Percentiles rank a stretch among this genome's conserved stretches.
These are phyloP conservation scores for Phytophthora tubulina DNA, from an alignment of 352 stramenopile species.

Conservation along the genomic window DNA sequence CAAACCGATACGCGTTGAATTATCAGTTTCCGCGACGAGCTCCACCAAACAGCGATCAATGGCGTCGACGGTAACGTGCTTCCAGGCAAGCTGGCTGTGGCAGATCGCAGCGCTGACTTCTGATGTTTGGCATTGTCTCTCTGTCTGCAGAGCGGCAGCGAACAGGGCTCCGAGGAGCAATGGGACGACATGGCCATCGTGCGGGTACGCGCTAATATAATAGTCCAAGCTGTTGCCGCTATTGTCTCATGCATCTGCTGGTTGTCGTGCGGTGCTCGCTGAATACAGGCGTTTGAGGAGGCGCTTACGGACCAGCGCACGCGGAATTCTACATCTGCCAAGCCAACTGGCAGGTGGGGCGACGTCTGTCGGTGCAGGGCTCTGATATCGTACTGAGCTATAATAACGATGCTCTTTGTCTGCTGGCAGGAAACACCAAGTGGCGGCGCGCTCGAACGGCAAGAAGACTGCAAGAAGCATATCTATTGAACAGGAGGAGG, in stretches of 20 bases:
- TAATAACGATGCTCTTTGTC: neutral
- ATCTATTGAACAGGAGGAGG: slow-evolving; percentile 28
- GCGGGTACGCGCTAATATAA: slow-evolving; percentile 41
- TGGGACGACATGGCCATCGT: slow-evolving; percentile 89
- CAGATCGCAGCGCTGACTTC: neutral
- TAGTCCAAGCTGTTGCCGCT: slow-evolving; percentile 5
- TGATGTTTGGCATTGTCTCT: slow-evolving; percentile 6
- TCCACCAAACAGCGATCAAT: slow-evolving; percentile 10
- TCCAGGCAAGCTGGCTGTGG: neutral
- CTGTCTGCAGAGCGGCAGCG: slow-evolving; percentile 53
- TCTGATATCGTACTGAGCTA: slow-evolving; percentile 12
- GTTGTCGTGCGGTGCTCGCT: neutral
- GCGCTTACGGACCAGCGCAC: slow-evolving; percentile 60
- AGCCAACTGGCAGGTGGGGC: slow-evolving; percentile 25
- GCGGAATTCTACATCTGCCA: slow-evolving; percentile 24
- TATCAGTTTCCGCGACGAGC: slow-evolving; percentile 3
- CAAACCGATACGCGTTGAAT: slow-evolving; percentile 25
- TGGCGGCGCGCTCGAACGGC: slow-evolving; percentile 8
- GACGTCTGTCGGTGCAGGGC: neutral
- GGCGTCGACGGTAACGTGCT: slow-evolving; percentile 24
- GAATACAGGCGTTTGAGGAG: slow-evolving; percentile 75
- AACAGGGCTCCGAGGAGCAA: slow-evolving; percentile 63
- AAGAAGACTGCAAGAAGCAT: slow-evolving; percentile 39
- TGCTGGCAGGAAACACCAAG: slow-evolving; percentile 38
- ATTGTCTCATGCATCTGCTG: slow-evolving; percentile 18